Evolutionary conservation across 208 protist genomes (phyloP), one percentile per base, ranked within the genome.

Genomic region (Crithidia thermophila): DNA sequence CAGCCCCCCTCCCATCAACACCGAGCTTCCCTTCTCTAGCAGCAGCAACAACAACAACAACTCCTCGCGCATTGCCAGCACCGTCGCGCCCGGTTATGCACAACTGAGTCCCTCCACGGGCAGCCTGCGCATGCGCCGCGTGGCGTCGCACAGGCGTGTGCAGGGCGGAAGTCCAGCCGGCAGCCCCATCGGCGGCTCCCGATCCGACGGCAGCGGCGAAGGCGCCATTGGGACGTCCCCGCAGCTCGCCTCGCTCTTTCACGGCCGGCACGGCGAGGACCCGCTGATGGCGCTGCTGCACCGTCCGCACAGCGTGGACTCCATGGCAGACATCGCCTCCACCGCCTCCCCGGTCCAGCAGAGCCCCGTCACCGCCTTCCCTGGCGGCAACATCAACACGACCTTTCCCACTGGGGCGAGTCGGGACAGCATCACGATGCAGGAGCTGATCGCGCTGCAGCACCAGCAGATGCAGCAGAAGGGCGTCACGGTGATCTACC

Each of bases 401-500:
- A n/a, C 33, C 16, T 58, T 39, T 25, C 69, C 55, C 4, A 42
- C 60, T 21, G 59, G 53, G 28, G 18, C 42, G 36, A 57, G 60
- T 13, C 47, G 39, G 6, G 69, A 75, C 55, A 69, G 45, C 39
- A 30, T 55, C 13, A 62, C 28, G 20, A 51, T 69, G 36, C 69
- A 75, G 11, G 69, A 75, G 3, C 30, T 52, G 21, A 39, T 46
- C 14, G 59, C 45, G 0, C 18, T 46, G 36, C 47, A 63, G 40
- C 67, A 67, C 21, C 59, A 23, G 37, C 52, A 45, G n/a, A 28
- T 2, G 9, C 13, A 51, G 21, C 56, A 49, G 47, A 63, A 62
- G 46, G 58, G 72, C 18, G 72, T 88, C 51, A 79, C 79, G 13
- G 46, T 87, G 28, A 78, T 85, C 60, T 85, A 77, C 50, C 79